A percentile compares a stretch with the other conserved stretches of the same genome.
Conservation (phyloP, 139 green algal genomes). For the Pleodorina starrii region DNA sequence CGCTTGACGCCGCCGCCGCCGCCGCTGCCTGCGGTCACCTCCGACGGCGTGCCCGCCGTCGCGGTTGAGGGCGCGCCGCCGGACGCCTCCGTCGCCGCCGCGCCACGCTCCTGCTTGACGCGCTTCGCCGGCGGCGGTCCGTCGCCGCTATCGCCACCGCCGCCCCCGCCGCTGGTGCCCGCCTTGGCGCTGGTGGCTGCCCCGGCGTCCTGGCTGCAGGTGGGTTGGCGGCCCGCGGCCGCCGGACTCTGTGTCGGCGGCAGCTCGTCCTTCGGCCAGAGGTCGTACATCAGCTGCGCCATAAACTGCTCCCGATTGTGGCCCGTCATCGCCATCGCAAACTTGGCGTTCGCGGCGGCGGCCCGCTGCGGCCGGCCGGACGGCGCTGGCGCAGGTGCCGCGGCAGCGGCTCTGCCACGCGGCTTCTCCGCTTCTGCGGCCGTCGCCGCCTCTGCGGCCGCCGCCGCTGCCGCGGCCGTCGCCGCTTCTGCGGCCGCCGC, state of each 20-base stretch:
- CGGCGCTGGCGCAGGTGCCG: background rate
- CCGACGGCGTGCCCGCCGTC: background rate
- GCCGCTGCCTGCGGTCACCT: background rate
- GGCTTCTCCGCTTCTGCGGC: background rate
- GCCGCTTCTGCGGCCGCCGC: background rate
- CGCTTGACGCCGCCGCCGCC: background rate
- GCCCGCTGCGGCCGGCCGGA: slow-evolving; percentile 8
- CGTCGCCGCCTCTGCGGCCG: background rate
- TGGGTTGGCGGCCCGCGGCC: background rate
- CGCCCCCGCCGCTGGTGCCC: background rate
- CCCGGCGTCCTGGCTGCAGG: background rate
- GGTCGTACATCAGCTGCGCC: slow-evolving; percentile 12
- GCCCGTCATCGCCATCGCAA: slow-evolving; percentile 12
- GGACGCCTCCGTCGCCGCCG: background rate
- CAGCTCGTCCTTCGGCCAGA: background rate
- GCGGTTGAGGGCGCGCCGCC: background rate
- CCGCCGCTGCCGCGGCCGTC: background rate
- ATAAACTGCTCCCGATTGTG: slow-evolving; percentile 20
- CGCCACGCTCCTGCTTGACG: background rate
- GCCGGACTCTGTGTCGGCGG: background rate
- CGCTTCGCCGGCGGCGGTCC: slow-evolving; percentile 24
- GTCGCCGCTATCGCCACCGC: background rate
- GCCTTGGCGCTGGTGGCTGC: background rate
- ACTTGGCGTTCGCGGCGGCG: slow-evolving; percentile 38
- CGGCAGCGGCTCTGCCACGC: background rate